Base-by-base conservation (phyloP, 2,329 filamentous ascomycete genomes). In the Clonostachys rhizophaga region DNA sequence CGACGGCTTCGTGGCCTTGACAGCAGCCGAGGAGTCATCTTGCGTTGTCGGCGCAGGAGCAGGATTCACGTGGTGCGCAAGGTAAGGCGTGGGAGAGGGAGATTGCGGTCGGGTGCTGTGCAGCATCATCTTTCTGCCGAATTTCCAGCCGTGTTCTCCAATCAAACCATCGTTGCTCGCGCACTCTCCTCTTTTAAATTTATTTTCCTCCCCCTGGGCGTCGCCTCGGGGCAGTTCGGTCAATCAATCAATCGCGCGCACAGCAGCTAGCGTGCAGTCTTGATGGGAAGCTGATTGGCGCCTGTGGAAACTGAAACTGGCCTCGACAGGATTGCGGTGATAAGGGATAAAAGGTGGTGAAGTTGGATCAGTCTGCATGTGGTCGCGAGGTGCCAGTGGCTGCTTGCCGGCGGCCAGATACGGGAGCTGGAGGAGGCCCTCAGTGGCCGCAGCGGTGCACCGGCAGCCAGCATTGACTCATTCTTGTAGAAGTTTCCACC, bases 401-500 rank as follows among this genome's bases (percentile, higher is more conserved):
- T 9, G 24, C 24, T 10, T 30, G 24, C 24, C 24, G 24, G 24
- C 54, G 54, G 56, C 53, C 56, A 55, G 55, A 51, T 51, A 57
- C 56, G 55, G 58, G 37, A 41, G 51, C 54, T 47, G 47, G 48
- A 35, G 50, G 47, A 40, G 50, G 24, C 24, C 24, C 24, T 30
- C 46, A 50, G 51, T 49, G 53, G 51, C 48, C 34, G 54, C 50
- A 49, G 49, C 52, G 46, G 49, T 49, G 42, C 43, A 30, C 24
- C 24, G 24, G 34, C 40, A 35, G 20, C 50, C 49, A 47, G 51
- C 53, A 51, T 64, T 66, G 67, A 67, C 64, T 68, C 66, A 68
- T 58, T 60, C 65, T 69, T 69, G 66, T 70, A 69, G 67, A 71
- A 71, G 56, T 66, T 71, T 71, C 68, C 61, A 71, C 48, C 43